phyloP scores from a whole-genome alignment of 257 asterid species.

The Galeopsis tetrahit region DNA sequence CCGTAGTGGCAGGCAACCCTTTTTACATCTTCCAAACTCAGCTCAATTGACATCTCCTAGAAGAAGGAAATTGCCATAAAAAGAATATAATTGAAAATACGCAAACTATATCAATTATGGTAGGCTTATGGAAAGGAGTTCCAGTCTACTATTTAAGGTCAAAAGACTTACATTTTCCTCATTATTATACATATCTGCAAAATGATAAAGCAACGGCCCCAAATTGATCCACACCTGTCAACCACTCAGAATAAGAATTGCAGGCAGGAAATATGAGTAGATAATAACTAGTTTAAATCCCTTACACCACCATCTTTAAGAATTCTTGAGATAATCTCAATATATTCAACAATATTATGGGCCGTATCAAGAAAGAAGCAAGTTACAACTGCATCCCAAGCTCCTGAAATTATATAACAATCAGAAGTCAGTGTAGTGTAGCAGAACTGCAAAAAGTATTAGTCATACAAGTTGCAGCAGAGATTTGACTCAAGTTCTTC shows the following conservation, averaged over 20 bases:
- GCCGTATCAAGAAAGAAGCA: slow-evolving; percentile 98
- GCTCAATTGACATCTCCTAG: slow-evolving; percentile 95
- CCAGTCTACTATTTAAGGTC: slow-evolving; percentile 6
- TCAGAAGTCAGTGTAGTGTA: slow-evolving; percentile 12
- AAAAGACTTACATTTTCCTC: slow-evolving; percentile 77
- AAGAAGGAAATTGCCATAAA: slow-evolving; percentile 31
- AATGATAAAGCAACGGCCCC: slow-evolving; percentile 96
- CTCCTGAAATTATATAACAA: slow-evolving; percentile 58
- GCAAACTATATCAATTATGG: slow-evolving; percentile 12
- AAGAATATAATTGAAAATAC: slow-evolving; percentile 24
- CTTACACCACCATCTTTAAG: slow-evolving; percentile 96
- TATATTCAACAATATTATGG: slow-evolving; percentile 92
- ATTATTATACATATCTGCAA: slow-evolving; percentile 77
- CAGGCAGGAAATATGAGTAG: slow-evolving; percentile 24
- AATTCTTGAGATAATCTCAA: slow-evolving; percentile 82
- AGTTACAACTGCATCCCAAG: slow-evolving; percentile 97
- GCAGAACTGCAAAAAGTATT: slow-evolving; percentile 13
- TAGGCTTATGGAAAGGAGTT: slow-evolving; percentile 1
- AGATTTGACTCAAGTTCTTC: slow-evolving; percentile 1
- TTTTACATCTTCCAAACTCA: slow-evolving; percentile 96
- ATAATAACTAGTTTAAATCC: slow-evolving; percentile 33
- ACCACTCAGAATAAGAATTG: slow-evolving; percentile 37
- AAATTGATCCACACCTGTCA: slow-evolving; percentile 94
- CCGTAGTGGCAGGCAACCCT: slow-evolving; percentile 80
- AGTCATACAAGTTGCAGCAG: slow-evolving; percentile 23